These are phyloP conservation scores for Spizellomyces punctatus DNA, from an alignment of 192 early-diverging fungal species.

Conservation along the genomic window DNA sequence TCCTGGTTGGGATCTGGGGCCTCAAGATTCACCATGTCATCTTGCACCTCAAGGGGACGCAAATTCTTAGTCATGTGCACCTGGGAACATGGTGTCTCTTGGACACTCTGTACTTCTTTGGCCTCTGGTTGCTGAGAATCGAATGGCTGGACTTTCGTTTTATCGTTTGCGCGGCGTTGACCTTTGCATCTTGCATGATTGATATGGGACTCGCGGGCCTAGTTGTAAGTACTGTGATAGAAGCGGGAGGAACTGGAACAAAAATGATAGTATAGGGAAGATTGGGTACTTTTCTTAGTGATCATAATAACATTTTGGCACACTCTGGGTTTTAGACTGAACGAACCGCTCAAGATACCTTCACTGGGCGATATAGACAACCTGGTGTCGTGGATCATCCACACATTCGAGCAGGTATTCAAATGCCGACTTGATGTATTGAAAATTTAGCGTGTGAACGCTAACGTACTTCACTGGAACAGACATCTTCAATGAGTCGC, in stretches of 20 bases:
- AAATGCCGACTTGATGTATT: no score
- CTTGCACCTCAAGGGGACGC: not conserved
- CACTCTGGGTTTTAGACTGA: not conserved
- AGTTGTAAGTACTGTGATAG: not conserved
- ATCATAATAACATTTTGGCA: not conserved
- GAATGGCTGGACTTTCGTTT: slow-evolving; percentile 11
- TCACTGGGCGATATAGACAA: not conserved
- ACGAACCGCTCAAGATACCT: not conserved
- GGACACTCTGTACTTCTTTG: slow-evolving; percentile 9
- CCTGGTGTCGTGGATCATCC: slow-evolving; percentile 1
- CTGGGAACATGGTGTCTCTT: slow-evolving; percentile 7
- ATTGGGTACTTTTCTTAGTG: not conserved
- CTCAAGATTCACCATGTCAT: slow-evolving; percentile 28
- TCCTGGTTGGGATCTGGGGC: slow-evolving; percentile 16
- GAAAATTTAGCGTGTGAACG: no score
- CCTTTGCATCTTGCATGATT: slow-evolving; percentile 7
- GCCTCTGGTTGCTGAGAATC: slow-evolving; percentile 2
- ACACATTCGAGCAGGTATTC: no score
- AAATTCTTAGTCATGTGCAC: not conserved
- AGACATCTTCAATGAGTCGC: slow-evolving; percentile 29
- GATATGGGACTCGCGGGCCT: slow-evolving; percentile 12
- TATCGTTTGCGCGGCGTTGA: slow-evolving; percentile 1
- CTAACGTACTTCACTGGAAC: not conserved
- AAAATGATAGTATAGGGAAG: no score
- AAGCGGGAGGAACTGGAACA: no score